These are phyloP conservation scores for Populus ilicifolia DNA, from an alignment of 345 rosid genomes.

Conservation along the genomic window DNA sequence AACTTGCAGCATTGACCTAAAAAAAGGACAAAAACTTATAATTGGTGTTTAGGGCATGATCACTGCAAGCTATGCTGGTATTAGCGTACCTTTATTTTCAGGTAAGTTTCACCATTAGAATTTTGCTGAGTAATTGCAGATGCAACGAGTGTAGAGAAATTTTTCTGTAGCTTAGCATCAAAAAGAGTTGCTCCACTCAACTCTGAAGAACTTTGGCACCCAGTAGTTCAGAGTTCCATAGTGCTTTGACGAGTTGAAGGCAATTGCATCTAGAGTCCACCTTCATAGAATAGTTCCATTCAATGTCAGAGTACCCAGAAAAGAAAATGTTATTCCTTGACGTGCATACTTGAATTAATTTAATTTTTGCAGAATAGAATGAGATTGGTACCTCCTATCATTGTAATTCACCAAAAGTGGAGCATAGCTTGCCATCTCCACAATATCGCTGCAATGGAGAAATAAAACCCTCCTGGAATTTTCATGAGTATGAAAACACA, in stretches of 20 bases:
- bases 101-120: slow-evolving; percentile 36
- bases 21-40: not conserved
- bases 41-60: not conserved
- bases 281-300: slow-evolving; percentile 28
- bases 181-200: slow-evolving; percentile 81
- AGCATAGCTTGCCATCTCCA: slow-evolving; percentile 91
- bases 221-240: slow-evolving; percentile 99
- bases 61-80: not conserved
- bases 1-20: too few species aligned
- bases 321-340: not conserved
- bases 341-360: not conserved
- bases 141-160: slow-evolving; percentile 52
- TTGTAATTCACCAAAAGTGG: slow-evolving; percentile 84
- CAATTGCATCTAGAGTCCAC: slow-evolving; percentile 96
- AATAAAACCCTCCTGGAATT: slow-evolving; percentile 6
- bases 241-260: slow-evolving; percentile 55
- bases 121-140: slow-evolving; percentile 60
- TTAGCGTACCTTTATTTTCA: slow-evolving; percentile 58
- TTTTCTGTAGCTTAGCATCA: slow-evolving; percentile 44
- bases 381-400: slow-evolving; percentile 57
- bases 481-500: not conserved
- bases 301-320: slow-evolving; percentile 1
- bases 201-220: slow-evolving; percentile 71
- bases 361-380: not conserved
- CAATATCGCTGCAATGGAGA: slow-evolving; percentile 60